Evolutionary conservation across 1,284 basidiomycete genomes (phyloP).

Genomic region (Chalciporus sp.): DNA sequence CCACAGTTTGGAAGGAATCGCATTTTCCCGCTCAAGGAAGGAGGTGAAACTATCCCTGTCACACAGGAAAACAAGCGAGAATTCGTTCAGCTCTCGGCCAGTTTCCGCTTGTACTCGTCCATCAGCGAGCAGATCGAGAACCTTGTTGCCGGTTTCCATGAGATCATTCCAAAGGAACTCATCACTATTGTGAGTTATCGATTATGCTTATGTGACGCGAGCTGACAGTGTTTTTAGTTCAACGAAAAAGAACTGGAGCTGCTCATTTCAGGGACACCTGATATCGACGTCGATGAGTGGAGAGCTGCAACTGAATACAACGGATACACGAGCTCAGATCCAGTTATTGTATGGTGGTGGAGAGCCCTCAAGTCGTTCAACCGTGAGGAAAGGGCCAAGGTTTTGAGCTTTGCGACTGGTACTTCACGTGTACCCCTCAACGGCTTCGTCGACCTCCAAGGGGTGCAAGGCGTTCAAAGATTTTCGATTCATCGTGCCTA

Average conservation of each 20-base stretch:
- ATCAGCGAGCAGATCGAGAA: conserved; percentile 97
- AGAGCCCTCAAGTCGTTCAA: conserved; percentile 97
- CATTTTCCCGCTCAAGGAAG: conserved; percentile 83
- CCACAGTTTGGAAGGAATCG: conserved; percentile 85
- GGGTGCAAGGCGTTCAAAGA: conserved; percentile 91
- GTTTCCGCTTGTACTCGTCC: conserved; percentile 92
- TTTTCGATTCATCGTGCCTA: conserved; percentile 97
- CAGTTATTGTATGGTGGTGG: conserved; percentile 99
- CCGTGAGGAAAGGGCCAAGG: conserved; percentile 94
- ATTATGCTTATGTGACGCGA: background rate
- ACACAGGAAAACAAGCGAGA: conserved; percentile 97
- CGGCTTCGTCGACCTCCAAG: conserved; percentile 92
- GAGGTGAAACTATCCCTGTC: conserved; percentile 80
- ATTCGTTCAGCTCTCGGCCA: conserved; percentile 90
- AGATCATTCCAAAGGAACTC: conserved; percentile 89
- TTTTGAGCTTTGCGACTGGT: conserved; percentile 95
- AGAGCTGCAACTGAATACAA: conserved; percentile 93
- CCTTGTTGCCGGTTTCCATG: conserved; percentile 91
- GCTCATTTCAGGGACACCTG: conserved; percentile 97
- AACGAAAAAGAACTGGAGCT: conserved; percentile 98
- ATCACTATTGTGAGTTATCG: conserved; percentile 66
- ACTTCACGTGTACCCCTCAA: conserved; percentile 94
- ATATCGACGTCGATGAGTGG: conserved; percentile 98
- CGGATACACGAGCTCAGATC: conserved; percentile 84
- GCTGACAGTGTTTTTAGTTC: conserved; percentile 60